Evolutionary conservation across 345 rosid species (phyloP), one percentile per base, ranked within the genome.

Genomic region (Moricandia arvensis): DNA sequence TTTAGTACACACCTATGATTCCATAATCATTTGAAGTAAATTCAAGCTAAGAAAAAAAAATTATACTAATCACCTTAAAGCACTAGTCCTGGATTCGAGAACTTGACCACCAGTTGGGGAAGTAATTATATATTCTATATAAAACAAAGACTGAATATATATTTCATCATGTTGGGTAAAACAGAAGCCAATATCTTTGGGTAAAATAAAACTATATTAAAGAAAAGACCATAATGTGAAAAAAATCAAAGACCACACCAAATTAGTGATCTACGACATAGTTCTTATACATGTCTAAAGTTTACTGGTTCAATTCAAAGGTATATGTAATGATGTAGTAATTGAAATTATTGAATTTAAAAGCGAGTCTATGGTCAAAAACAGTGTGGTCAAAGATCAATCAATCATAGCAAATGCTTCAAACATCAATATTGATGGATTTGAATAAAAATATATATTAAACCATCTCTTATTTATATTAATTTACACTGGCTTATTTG

Each of bases 221-320:
- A 69, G 69, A 21, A 75, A 75, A 49, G 74, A 75, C 79, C 18
- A n/a, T 21, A n/a, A n/a, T n/a, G 54, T 37, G n/a, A 31, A 29
- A 59, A 59, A 24, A 31, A 1, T n/a, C 43, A 45, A 76, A 70
- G 60, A 62, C 58, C 59, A 61, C 33, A 54, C 47, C 18, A 33
- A 34, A 15, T 47, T 24, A 45, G 55, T n/a, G n/a, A n/a, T 76
- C 38, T 29, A 38, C 38, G 70, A 35, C 63, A 34, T 57, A 16
- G 60, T 75, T 45, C 59, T 51, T 29, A 13, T 69, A 60, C 33
- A 57, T 41, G 29, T 59, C 27, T 49, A 49, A 24, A 64, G 10
- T 41, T 17, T 60, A 24, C 27, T 53, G 34, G 9, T 41, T 53
- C 30, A 24, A 63, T 63, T 63, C 59, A 26, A 76, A 69, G 15